These are phyloP conservation scores for Lindgomyces ingoldianus DNA, from an alignment of 495 filamentous ascomycete genomes.

Conservation along the genomic window DNA sequence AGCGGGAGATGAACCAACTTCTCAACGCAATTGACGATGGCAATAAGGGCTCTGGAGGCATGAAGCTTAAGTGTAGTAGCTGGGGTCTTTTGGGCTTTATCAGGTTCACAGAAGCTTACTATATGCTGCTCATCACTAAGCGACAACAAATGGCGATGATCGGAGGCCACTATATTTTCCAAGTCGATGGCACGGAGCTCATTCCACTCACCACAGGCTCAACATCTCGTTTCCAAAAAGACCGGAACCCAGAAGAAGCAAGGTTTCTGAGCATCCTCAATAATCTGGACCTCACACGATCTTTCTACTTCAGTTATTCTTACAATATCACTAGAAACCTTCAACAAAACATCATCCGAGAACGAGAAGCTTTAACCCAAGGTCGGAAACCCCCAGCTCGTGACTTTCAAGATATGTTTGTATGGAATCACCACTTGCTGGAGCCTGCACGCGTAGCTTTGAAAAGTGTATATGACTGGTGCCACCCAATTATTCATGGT, in stretches of 20 bases:
- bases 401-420: conserved; percentile 92
- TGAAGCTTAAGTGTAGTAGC: conserved; percentile 84
- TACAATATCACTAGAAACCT: conserved; percentile 93
- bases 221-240: conserved; percentile 66
- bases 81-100: conserved; percentile 97
- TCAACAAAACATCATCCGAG: conserved; percentile 86
- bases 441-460: conserved; percentile 69
- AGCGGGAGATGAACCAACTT: conserved; percentile 88
- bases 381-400: conserved; percentile 58
- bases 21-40: conserved; percentile 94
- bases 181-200: conserved; percentile 92
- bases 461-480: conserved; percentile 89
- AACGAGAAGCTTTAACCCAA: conserved; percentile 66
- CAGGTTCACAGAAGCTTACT: conserved; percentile 92
- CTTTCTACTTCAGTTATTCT: conserved; percentile 98
- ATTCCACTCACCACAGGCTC: conserved; percentile 73
- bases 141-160: conserved; percentile 93
- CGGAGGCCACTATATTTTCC: conserved; percentile 92
- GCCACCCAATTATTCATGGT: conserved; percentile 91
- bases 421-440: conserved; percentile 93
- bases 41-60: conserved; percentile 85
- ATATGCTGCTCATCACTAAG: conserved; percentile 96
- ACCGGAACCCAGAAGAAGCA: conserved; percentile 85
- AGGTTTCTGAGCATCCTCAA: conserved; percentile 85
- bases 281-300: conserved; percentile 84